These are phyloP conservation scores for Pseudozyma thailandica DNA, from an alignment of 1,284 basidiomycete genomes.

Conservation along the genomic window DNA sequence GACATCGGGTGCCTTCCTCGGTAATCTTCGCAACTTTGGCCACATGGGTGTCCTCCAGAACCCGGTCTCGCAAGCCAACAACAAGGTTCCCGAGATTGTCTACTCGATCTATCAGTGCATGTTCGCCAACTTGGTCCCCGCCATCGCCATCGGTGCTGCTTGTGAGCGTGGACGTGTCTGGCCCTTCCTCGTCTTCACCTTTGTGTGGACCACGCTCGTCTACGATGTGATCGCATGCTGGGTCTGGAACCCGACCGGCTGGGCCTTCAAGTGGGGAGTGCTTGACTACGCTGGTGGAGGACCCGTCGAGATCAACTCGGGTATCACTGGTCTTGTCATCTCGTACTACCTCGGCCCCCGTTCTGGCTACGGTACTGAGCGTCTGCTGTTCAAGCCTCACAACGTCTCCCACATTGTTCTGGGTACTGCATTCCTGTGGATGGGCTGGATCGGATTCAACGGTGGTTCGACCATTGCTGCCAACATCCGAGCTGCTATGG, in stretches of 20 bases:
- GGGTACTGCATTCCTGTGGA: slow-evolving; percentile 89
- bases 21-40: slow-evolving; percentile 75
- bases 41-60: slow-evolving; percentile 77
- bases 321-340: slow-evolving; percentile 85
- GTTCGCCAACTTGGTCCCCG: slow-evolving; percentile 71
- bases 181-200: slow-evolving; percentile 87
- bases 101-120: slow-evolving; percentile 70
- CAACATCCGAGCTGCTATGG: slow-evolving; percentile 85
- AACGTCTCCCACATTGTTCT: slow-evolving; percentile 89
- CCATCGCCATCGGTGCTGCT: slow-evolving; percentile 74
- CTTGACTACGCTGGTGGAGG: slow-evolving; percentile 92
- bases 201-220: slow-evolving; percentile 84
- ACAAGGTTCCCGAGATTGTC: slow-evolving; percentile 71
- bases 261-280: slow-evolving; percentile 90
- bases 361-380: slow-evolving; percentile 86
- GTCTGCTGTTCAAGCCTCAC: slow-evolving; percentile 89
- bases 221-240: slow-evolving; percentile 69
- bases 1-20: slow-evolving; percentile 77
- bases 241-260: slow-evolving; percentile 92
- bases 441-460: slow-evolving; percentile 96
- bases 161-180: slow-evolving; percentile 88
- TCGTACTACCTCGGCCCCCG: slow-evolving; percentile 90
- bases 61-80: slow-evolving; percentile 76
- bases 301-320: slow-evolving; percentile 91
- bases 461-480: slow-evolving; percentile 88